Evolutionary conservation across 768 basidiomycete genomes (phyloP), one percentile per base, ranked within the genome.

Genomic region (Neoboletus brunneissimus): DNA sequence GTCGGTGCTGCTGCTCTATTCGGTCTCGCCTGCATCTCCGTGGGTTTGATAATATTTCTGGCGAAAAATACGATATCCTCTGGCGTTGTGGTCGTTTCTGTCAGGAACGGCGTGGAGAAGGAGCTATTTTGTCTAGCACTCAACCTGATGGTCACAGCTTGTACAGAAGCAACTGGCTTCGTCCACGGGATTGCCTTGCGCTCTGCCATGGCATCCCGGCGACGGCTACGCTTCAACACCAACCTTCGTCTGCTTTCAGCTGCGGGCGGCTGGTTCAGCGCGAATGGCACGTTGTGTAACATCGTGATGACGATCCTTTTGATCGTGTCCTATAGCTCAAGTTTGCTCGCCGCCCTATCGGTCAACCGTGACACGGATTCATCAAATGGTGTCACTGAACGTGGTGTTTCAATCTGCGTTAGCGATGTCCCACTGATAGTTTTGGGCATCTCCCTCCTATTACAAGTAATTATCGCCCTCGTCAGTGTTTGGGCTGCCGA

Each of bases 161-260:
- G 71, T 25, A 72, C 67, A 13, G 71, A 72, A 31, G 59, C 70
- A 3, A 72, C 60, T 9, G 72, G 71, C 4, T 63, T 65, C 15
- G 61, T 59, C 12, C 71, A 72, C 20, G 58, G 54, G 42, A 62
- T 70, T 37, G 60, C 70, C 0, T 42, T 71, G 57, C 67, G 71
- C 22, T 64, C 69, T 13, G 64, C 63, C 7, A 56, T 73, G 43
- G 56, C 70, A 6, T 63, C 70, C 6, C 51, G 70, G 23, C 47
- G 7, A 18, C 64, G 57, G 20, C 58, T 72, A 25, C 54, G 22
- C 16, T 72, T 68, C 47, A 70, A 70, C 47, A 66, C 68, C 27
- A 71, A 71, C 53, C 61, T 72, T 25, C 66, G 70, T 31, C 53
- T 72, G 27, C 60, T 71, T 3, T 59, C 65, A 10, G 69, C 71